These are phyloP conservation scores for Zoysia japonica DNA, from an alignment of 176 grass and related monocot genomes.

Conservation along the genomic window DNA sequence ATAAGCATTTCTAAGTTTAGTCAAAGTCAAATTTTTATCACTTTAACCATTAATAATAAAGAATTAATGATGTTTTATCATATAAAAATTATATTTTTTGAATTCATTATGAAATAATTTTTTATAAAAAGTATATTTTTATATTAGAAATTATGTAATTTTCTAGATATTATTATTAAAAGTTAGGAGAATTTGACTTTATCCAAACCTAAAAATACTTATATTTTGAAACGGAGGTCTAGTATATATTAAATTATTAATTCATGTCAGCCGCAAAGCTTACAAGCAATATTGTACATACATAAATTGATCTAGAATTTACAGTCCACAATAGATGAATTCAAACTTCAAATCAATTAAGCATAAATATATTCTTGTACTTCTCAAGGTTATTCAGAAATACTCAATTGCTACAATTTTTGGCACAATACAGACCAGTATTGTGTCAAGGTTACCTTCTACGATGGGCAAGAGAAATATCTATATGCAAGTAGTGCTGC, in stretches of 20 bases:
- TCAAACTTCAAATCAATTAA: background rate
- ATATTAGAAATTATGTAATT: no score
- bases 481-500: background rate
- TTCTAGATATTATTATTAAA: no score
- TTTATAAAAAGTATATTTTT: no score
- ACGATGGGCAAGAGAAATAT: background rate
- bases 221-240: no score
- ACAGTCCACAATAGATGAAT: background rate
- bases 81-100: no score
- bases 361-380: background rate
- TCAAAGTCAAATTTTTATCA: no score
- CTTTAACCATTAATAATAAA: no score
- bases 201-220: no score
- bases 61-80: no score
- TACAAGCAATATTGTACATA: background rate
- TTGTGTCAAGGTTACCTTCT: background rate
- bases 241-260: background rate
- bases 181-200: no score
- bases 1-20: no score
- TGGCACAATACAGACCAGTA: background rate
- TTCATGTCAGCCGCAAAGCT: slow-evolving; percentile 17
- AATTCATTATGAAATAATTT: no score
- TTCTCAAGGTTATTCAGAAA: background rate
- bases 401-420: background rate
- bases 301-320: background rate